Percentiles rank a stretch among this genome's conserved stretches.
Conservation (phyloP, 2,329 filamentous ascomycete species). For the Lithohypha guttulata region DNA sequence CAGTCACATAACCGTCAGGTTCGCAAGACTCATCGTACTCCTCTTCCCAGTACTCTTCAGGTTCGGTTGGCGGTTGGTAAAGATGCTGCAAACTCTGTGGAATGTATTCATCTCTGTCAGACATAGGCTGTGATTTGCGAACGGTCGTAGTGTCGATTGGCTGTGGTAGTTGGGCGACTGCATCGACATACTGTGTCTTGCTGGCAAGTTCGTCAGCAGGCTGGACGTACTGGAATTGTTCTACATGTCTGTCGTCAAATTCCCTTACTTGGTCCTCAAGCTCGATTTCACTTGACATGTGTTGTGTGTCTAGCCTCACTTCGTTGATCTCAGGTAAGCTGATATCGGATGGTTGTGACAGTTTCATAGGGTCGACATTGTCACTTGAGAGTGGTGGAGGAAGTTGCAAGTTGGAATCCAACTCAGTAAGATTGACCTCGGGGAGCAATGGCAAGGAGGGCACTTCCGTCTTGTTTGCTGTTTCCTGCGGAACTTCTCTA, state of each 20-base stretch:
- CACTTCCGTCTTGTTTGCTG: constrained; percentile 11
- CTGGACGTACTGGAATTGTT: constrained; percentile 4
- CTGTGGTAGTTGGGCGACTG: constrained; percentile 9
- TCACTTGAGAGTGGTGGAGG: constrained; percentile 4
- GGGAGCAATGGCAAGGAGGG: not conserved
- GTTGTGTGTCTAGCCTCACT: constrained; percentile 14
- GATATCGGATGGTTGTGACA: constrained; percentile 13
- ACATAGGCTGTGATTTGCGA: constrained; percentile 1
- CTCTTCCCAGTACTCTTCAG: constrained; percentile 65
- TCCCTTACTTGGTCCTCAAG: constrained; percentile 4
- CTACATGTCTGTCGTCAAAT: constrained; percentile 3
- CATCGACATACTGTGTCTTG: constrained; percentile 10
- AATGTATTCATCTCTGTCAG: constrained; percentile 7
- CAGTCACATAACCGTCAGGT: constrained; percentile 62
- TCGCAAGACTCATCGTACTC: constrained; percentile 61
- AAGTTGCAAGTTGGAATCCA: not conserved
- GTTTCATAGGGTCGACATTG: constrained; percentile 1
- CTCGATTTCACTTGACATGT: constrained; percentile 14
- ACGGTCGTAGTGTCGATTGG: not conserved
- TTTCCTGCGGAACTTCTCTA: constrained; percentile 15
- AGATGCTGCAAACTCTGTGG: constrained; percentile 16
- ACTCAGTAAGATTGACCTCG: constrained; percentile 6
- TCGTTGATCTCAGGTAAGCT: constrained; percentile 19
- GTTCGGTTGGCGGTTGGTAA: constrained; percentile 33
- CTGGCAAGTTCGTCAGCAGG: not conserved